Evolutionary conservation across 1,284 basidiomycete species (phyloP).

Genomic region (Ganoderma meredithae): DNA sequence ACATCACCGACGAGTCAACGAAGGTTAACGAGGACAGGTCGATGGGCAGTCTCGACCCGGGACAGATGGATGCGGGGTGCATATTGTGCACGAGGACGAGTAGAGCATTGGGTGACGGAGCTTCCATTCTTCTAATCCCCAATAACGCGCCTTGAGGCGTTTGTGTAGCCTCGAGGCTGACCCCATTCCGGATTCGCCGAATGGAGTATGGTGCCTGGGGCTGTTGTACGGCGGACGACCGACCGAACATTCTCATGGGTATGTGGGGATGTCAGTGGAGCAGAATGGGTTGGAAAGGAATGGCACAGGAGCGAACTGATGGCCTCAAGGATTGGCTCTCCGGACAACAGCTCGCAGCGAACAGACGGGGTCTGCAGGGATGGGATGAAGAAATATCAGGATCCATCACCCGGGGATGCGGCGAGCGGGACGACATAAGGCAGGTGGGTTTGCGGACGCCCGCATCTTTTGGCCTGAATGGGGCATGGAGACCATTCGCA

Average conservation of each 20-base stretch:
- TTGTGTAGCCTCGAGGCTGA: slow-evolving; percentile 26
- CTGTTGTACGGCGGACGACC: not conserved
- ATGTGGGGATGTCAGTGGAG: slow-evolving; percentile 2
- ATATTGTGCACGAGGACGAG: not conserved
- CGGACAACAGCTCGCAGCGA: slow-evolving; percentile 5
- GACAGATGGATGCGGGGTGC: not conserved
- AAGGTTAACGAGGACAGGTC: not conserved
- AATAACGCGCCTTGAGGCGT: slow-evolving; percentile 25
- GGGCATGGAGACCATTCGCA: slow-evolving; percentile 35
- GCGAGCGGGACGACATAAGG: slow-evolving; percentile 16
- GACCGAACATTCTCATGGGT: slow-evolving; percentile 20
- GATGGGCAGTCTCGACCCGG: not conserved
- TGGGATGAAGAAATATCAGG: slow-evolving; percentile 25
- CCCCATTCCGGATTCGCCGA: slow-evolving; percentile 6
- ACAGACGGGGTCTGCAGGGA: not conserved
- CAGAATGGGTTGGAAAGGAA: not conserved
- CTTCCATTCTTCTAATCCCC: slow-evolving; percentile 10
- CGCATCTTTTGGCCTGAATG: slow-evolving; percentile 29
- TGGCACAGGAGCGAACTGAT: slow-evolving; percentile 11
- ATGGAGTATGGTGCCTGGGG: slow-evolving; percentile 9
- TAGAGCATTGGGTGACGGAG: slow-evolving; percentile 15
- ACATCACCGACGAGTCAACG: not conserved
- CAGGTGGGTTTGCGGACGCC: slow-evolving; percentile 7
- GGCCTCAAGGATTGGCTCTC: slow-evolving; percentile 18
- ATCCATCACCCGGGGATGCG: slow-evolving; percentile 30